Evolutionary conservation across 2,329 filamentous ascomycete species (phyloP).

Genomic region (Aspergillus ustus): DNA sequence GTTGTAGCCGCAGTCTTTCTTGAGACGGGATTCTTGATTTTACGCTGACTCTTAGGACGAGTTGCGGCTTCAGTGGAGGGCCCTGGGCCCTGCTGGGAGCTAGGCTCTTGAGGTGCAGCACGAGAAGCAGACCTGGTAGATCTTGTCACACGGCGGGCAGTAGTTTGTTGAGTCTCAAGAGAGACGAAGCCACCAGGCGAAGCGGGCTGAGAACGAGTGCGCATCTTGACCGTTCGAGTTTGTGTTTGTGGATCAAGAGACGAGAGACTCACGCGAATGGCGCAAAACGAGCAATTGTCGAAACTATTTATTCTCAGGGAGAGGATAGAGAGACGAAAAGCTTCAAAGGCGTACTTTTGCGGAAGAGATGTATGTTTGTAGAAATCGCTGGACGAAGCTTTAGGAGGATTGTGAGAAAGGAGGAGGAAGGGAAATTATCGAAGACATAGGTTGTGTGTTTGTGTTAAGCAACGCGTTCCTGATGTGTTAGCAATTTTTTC

Average conservation of each 20-base stretch:
- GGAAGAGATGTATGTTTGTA: neutral
- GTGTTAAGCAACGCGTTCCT: constrained; percentile 12
- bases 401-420: constrained; percentile 7
- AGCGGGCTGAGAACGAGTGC: constrained; percentile 44
- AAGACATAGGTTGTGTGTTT: constrained; percentile 6
- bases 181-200: constrained; percentile 40
- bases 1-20: constrained; percentile 12
- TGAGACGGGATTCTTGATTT: constrained; percentile 21
- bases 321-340: neutral
- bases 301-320: neutral
- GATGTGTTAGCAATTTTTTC: constrained; percentile 17
- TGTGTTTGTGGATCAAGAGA: neutral
- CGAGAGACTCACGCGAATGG: neutral
- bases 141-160: constrained; percentile 28
- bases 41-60: constrained; percentile 21
- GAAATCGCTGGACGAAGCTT: constrained; percentile 12
- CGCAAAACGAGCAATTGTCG: neutral
- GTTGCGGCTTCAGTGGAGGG: constrained; percentile 19
- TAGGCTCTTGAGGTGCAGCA: constrained; percentile 8
- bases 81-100: constrained; percentile 14
- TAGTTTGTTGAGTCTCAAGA: constrained; percentile 30
- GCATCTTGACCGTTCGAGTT: constrained; percentile 33
- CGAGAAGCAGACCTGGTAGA: constrained; percentile 26
- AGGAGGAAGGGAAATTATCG: constrained; percentile 8
- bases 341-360: neutral